A percentile compares a stretch with the other conserved stretches of the same genome.
These are phyloP conservation scores for Dalbergia oliveri DNA, from an alignment of 306 rosid species.

Conservation along the genomic window DNA sequence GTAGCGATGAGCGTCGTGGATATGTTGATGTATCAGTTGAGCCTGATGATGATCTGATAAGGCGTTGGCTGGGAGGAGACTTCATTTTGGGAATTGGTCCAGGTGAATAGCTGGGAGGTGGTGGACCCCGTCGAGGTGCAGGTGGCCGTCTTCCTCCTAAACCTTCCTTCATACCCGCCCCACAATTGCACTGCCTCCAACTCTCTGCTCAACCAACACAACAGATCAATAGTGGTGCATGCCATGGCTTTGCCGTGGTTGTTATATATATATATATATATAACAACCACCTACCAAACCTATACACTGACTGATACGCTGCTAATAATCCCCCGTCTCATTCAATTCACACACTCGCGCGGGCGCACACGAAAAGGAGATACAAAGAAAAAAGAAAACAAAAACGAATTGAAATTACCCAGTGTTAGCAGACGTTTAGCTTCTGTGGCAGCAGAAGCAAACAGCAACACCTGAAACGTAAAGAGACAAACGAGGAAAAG, in stretches of 20 bases:
- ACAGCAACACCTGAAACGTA: neutral
- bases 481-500: slow-evolving; percentile 13
- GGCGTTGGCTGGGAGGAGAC: neutral
- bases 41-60: no score
- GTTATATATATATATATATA: no score
- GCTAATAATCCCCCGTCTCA: no score
- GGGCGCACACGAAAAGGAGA: no score
- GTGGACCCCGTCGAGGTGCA: neutral
- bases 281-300: no score
- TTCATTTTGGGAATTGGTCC: neutral
- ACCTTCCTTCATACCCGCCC: neutral
- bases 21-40: no score
- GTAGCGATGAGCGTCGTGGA: neutral
- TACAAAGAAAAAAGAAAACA: neutral
- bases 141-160: neutral
- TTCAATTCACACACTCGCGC: no score
- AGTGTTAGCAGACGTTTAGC: neutral
- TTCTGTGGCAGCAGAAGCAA: slow-evolving; percentile 33
- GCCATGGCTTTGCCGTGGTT: neutral
- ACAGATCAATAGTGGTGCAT: neutral
- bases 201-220: neutral
- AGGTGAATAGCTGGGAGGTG: slow-evolving; percentile 1
- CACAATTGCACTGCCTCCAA: neutral
- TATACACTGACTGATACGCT: no score
- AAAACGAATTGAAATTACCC: slow-evolving; percentile 1